Evolutionary conservation across 176 grass and related monocot genomes (phyloP), one percentile per base, ranked within the genome.

Genomic region (Eleusine indica): DNA sequence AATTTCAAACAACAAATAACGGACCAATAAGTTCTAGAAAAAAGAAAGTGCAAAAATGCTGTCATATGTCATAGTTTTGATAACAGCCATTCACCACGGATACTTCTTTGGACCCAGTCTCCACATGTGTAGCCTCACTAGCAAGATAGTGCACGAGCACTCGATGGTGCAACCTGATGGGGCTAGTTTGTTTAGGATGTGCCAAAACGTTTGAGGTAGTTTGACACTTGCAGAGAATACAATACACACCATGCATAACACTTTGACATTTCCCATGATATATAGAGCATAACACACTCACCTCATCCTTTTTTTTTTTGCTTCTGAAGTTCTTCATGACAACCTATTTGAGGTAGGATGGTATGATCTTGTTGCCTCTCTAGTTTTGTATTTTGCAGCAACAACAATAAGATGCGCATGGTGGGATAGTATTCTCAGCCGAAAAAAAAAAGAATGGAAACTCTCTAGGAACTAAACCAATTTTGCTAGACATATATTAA

Each of bases 241-340:
- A 52, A 73, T 18, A 10, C 46, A 53, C 17, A 74, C 15, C 71
- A 9, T 53, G 46, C 28, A 47, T 17, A 74, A 47, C 28, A 3
- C 25, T 32, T 19, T 53, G 16, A 28, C 71, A 19, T 52, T 35
- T 74, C 71, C 35, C 71, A 74, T 17, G 35, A 35, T 35, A 35
- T 35, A 74, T 74, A 32, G 29, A 74, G 71, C 53, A 74, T 18
- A 53, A 21, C 16, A 53, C 9, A 74, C 47, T 74, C 7, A 3
- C 53, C 71, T 74, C 71, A 10, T 74, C 71, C 32, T 35, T 2
- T 35, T 35, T 74, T 74, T 74, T 15, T 53, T 46, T 74, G 71
- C 46, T 47, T 4, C 14, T 10, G n/a, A 52, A 74, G 7, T 35
- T 16, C 48, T 53, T 52, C 28, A 74, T 32, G 32, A 17, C 14